Conservation (phyloP, 768 basidiomycete species). For the Leccinum subgranulosum region DNA sequence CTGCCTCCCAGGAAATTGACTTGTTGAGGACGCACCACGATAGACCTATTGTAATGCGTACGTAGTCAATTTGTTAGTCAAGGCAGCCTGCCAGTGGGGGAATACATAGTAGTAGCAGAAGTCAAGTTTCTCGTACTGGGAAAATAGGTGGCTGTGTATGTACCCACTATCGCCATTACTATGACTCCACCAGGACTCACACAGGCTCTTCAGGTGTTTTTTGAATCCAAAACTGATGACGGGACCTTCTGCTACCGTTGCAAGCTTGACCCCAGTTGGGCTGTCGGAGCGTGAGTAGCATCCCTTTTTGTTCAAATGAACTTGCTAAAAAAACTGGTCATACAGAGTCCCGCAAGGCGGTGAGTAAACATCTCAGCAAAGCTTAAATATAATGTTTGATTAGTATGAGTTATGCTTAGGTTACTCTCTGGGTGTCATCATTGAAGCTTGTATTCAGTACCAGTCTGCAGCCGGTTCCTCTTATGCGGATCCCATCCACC, state of each 20-base stretch:
- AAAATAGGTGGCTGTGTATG: not conserved
- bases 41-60: too few relatives aligned
- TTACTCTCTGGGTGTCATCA: conserved; percentile 51
- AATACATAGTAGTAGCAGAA: too few relatives aligned
- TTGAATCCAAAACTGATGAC: conserved; percentile 19
- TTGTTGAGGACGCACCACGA: too few relatives aligned
- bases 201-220: conserved; percentile 22
- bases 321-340: not conserved
- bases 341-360: conserved; percentile 55
- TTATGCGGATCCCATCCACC: conserved; percentile 57
- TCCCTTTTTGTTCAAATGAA: not conserved
- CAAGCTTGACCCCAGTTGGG: conserved; percentile 44
- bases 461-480: conserved; percentile 38
- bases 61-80: too few relatives aligned
- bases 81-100: too few relatives aligned
- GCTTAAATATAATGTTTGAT: too few relatives aligned
- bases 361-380: conserved; percentile 13
- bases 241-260: conserved; percentile 23
- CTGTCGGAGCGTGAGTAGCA: conserved; percentile 39
- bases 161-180: not conserved
- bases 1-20: too few relatives aligned
- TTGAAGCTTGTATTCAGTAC: conserved; percentile 52
- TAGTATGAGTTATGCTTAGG: conserved; percentile 35
- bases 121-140: too few relatives aligned
- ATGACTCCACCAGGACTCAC: conserved; percentile 17